Base-by-base conservation (phyloP, 1,139 yeast genomes). In the Candida sp. region DNA sequence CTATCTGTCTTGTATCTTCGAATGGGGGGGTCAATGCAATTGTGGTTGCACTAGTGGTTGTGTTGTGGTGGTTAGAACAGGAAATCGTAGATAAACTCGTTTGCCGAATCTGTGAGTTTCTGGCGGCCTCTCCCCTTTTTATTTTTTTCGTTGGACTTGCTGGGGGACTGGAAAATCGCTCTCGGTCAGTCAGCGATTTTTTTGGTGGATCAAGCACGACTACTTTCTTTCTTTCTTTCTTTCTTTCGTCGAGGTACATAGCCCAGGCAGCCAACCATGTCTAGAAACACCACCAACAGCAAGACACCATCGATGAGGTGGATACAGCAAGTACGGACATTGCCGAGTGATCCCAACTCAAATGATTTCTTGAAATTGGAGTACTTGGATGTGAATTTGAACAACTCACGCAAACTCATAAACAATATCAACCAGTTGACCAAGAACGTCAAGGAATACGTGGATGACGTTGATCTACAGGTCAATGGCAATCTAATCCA, bases 351-450 rank as follows among this genome's bases (percentile, higher is more conserved):
- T 47, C 73, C 80, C 4, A 57, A 61, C 8, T 61, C 68, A 33
- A 70, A 75, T 46, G 81, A 77, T 56, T 66, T 69, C 52, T 64
- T 77, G 49, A 75, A 75, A 51, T 62, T 72, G 1, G 81, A 77
- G 49, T 77, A 76, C 53, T 68, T 77, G n/a, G 81, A 76, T 26
- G 75, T 72, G 39, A 77, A 77, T 54, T 63, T 77, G 49, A 74
- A 75, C 61, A 77, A 77, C 55, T 74, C 78, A 33, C 61, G 81
- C 23, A 73, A 72, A 53, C 60, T 77, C 40, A 77, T 77, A 32
- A 47, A 54, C 23, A 72, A 73, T 53, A 53, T 77, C 46, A 62
- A 66, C 45, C 60, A 61, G 12, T 61, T 73, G 44, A 59, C 68
- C 12, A 55, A 54, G 2, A 54, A 62, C 7, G 65, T 69, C 34